Evolutionary conservation across 2,329 filamentous ascomycete species (phyloP).

Genomic region (Calonectria naviculata): DNA sequence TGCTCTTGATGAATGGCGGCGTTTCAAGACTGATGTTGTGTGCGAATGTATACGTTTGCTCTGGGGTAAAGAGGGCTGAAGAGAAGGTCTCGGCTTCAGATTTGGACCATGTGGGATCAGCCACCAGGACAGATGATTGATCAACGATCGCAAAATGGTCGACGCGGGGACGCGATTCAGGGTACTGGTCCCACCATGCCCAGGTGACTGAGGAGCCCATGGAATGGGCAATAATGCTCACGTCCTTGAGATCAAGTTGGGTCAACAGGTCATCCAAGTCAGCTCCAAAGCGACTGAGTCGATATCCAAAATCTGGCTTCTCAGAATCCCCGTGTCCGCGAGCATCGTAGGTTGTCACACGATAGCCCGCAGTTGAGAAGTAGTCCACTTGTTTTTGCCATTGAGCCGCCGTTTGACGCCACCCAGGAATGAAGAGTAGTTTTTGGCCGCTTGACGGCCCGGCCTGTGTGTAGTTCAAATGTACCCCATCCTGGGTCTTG

Average conservation of each 20-base stretch:
- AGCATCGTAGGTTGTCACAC: not conserved
- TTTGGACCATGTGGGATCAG: not conserved
- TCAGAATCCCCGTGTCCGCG: not conserved
- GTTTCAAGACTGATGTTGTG: not conserved
- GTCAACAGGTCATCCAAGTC: not conserved
- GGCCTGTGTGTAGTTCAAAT: not conserved
- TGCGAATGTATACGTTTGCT: not conserved
- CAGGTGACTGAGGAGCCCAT: constrained; percentile 48
- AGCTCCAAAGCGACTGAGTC: not conserved
- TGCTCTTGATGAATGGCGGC: not conserved
- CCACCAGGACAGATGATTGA: not conserved
- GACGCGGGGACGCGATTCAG: constrained; percentile 35
- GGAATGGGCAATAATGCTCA: constrained; percentile 47
- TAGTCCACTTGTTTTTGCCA: constrained; percentile 45
- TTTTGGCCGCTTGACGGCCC: constrained; percentile 29
- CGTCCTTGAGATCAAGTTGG: constrained; percentile 42
- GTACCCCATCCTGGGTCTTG: not conserved
- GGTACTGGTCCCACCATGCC: constrained; percentile 46
- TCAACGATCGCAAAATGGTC: constrained; percentile 29
- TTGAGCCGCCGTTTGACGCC: constrained; percentile 45
- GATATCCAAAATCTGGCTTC: not conserved
- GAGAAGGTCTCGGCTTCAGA: not conserved
- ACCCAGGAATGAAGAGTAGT: constrained; percentile 46
- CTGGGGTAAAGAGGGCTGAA: not conserved
- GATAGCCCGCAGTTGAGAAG: constrained; percentile 33